Evolutionary conservation across 176 grass and related monocot species (phyloP).

Genomic region (Ensete glaucum): DNA sequence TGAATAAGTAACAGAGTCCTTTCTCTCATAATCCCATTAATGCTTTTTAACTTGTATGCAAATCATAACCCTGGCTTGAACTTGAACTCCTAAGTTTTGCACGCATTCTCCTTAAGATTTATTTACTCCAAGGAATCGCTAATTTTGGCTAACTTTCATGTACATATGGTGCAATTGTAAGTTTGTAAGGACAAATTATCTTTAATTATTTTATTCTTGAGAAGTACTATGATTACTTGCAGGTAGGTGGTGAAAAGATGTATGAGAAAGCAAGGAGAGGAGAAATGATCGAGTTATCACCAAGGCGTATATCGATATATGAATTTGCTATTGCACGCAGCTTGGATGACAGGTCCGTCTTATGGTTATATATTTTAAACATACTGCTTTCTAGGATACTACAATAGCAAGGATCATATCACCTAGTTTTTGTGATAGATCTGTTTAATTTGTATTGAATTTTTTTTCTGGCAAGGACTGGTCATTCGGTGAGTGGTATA

Average conservation of each 20-base stretch:
- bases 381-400: not conserved
- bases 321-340: constrained; percentile 83
- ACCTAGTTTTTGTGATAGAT: not conserved
- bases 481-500: not conserved
- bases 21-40: not conserved
- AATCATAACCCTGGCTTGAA: not conserved
- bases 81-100: not conserved
- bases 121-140: not conserved
- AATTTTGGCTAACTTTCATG: not conserved
- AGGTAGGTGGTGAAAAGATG: constrained; percentile 96
- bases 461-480: not conserved
- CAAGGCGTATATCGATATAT: constrained; percentile 78
- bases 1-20: not conserved
- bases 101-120: not conserved
- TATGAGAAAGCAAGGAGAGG: constrained; percentile 95
- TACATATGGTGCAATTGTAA: not conserved
- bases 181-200: not conserved
- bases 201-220: not conserved
- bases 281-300: constrained; percentile 78
- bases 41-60: not conserved
- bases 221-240: not conserved
- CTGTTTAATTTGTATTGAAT: not conserved
- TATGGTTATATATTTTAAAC: not conserved
- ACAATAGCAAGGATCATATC: too few relatives aligned
- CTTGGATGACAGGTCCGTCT: constrained; percentile 73